phyloP scores from a whole-genome alignment of 768 basidiomycete genomes.

The Russula sp. region DNA sequence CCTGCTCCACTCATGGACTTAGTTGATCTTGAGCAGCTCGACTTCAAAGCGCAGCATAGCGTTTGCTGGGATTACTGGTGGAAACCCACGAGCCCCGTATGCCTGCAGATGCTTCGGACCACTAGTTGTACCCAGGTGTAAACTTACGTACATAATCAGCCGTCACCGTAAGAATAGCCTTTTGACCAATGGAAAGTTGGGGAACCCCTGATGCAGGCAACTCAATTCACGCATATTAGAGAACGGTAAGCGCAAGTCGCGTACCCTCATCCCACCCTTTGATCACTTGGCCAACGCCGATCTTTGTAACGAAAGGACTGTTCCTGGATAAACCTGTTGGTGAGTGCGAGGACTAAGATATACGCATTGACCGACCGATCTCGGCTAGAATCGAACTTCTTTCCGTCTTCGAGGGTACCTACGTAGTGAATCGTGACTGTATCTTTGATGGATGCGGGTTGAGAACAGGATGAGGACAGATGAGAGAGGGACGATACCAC shows the following conservation, averaged over 20 bases:
- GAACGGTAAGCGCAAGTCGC: slow-evolving; percentile 21
- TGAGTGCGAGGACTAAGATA: slow-evolving; percentile 13
- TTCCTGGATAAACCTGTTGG: slow-evolving; percentile 35
- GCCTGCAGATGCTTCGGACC: slow-evolving; percentile 38
- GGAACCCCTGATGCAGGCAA: slow-evolving; percentile 52
- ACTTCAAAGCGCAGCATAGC: slow-evolving; percentile 76
- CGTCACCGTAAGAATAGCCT: slow-evolving; percentile 57
- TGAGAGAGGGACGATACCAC: slow-evolving; percentile 44
- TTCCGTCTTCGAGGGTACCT: slow-evolving; percentile 61
- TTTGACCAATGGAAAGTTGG: slow-evolving; percentile 70
- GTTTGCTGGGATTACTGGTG: slow-evolving; percentile 74
- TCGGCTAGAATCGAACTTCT: slow-evolving; percentile 67
- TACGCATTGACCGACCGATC: slow-evolving; percentile 49
- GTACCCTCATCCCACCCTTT: slow-evolving; percentile 87
- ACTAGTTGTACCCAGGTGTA: slow-evolving; percentile 10
- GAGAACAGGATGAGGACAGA: slow-evolving; percentile 6
- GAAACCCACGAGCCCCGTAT: slow-evolving; percentile 70
- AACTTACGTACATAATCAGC: slow-evolving; percentile 67
- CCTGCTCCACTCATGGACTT: slow-evolving; percentile 19
- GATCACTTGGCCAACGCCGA: slow-evolving; percentile 80
- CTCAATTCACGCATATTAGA: slow-evolving; percentile 8
- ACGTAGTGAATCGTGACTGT: slow-evolving; percentile 73
- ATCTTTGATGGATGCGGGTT: slow-evolving; percentile 39
- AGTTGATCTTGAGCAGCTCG: slow-evolving; percentile 69
- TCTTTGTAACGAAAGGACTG: slow-evolving; percentile 57